These are phyloP conservation scores for Somion occarium DNA, from an alignment of 1,284 basidiomycete genomes.

Conservation along the genomic window DNA sequence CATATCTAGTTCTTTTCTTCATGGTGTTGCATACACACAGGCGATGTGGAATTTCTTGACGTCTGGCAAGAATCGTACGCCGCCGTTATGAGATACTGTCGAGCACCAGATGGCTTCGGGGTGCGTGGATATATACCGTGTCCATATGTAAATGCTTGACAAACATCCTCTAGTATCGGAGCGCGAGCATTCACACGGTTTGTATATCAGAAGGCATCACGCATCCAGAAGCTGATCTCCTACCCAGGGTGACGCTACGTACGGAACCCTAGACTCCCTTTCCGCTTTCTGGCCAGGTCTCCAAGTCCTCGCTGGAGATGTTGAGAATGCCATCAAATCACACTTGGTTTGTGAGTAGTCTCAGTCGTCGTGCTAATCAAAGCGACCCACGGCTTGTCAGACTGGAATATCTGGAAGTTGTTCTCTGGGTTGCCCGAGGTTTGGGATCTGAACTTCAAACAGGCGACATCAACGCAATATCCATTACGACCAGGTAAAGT, in stretches of 20 bases:
- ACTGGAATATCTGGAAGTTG: slow-evolving; percentile 87
- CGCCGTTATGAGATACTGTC: slow-evolving; percentile 81
- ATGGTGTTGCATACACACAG: slow-evolving; percentile 34
- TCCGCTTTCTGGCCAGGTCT: slow-evolving; percentile 88
- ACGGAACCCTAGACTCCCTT: slow-evolving; percentile 74
- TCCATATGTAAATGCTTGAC: background rate
- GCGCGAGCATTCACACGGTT: slow-evolving; percentile 66
- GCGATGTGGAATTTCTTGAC: slow-evolving; percentile 83
- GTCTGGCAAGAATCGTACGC: slow-evolving; percentile 92
- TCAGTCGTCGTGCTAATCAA: background rate
- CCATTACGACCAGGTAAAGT: slow-evolving; percentile 71
- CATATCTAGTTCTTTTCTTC: background rate
- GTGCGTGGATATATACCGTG: slow-evolving; percentile 42
- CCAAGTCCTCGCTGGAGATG: slow-evolving; percentile 85
- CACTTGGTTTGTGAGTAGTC: slow-evolving; percentile 69
- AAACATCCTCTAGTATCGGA: slow-evolving; percentile 56
- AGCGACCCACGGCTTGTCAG: slow-evolving; percentile 42
- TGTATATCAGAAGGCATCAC: background rate
- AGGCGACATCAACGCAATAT: slow-evolving; percentile 77
- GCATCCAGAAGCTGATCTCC: background rate
- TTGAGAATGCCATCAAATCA: slow-evolving; percentile 83
- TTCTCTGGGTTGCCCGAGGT: slow-evolving; percentile 87
- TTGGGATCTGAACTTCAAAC: slow-evolving; percentile 73
- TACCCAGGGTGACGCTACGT: slow-evolving; percentile 56
- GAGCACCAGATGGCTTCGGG: slow-evolving; percentile 83